These are phyloP conservation scores for Mycena epipterygia DNA, from an alignment of 768 basidiomycete genomes.

Conservation along the genomic window DNA sequence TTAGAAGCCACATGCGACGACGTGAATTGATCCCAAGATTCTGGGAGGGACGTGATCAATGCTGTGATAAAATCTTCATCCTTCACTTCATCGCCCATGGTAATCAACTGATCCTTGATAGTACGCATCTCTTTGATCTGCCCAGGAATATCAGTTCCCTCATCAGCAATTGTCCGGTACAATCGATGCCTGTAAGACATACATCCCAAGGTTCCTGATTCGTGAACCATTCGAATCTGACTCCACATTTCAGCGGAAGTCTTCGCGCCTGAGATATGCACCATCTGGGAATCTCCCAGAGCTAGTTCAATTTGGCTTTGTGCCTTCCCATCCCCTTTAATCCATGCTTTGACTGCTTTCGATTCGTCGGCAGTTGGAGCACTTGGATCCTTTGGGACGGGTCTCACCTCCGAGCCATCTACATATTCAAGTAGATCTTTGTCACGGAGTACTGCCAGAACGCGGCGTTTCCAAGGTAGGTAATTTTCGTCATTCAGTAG, in stretches of 20 bases:
- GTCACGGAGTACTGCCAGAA: constrained; percentile 6
- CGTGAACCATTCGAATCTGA: neutral
- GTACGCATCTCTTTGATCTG: too few species aligned
- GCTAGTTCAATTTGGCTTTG: constrained; percentile 9
- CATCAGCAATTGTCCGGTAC: too few species aligned
- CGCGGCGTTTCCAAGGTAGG: neutral
- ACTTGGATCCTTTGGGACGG: neutral
- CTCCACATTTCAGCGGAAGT: constrained; percentile 16
- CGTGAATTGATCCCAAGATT: constrained; percentile 12
- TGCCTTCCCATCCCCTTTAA: constrained; percentile 1
- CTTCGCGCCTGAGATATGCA: too few species aligned
- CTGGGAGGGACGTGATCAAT: too few species aligned
- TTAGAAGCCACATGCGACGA: constrained; percentile 1
- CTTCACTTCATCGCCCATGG: too few species aligned
- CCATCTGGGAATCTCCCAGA: constrained; percentile 5
- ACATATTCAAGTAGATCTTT: constrained; percentile 10
- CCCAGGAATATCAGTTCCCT: too few species aligned
- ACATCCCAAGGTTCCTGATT: neutral
- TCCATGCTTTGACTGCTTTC: constrained; percentile 4
- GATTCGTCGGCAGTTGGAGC: neutral
- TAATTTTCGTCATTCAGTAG: constrained; percentile 4
- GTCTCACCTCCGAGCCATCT: neutral
- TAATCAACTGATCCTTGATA: too few species aligned
- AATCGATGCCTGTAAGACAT: constrained; percentile 2
- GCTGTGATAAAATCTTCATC: too few species aligned